Conservation (phyloP, 2,329 filamentous ascomycete genomes). For the Ascochyta viciae-villosae region DNA sequence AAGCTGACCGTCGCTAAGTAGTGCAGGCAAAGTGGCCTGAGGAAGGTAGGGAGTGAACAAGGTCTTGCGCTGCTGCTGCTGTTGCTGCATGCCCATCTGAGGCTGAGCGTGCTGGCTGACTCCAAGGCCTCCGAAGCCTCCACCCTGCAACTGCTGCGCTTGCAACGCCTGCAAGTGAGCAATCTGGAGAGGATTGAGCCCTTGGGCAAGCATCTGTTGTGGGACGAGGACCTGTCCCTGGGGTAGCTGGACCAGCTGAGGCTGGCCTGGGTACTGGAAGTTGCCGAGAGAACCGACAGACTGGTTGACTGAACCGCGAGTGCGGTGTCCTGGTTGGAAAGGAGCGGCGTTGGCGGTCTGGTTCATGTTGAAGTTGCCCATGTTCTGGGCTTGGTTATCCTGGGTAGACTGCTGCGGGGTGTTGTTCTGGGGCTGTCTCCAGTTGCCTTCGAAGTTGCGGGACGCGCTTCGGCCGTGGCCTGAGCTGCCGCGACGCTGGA, state of each 20-base stretch:
- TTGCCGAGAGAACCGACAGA: slow-evolving; percentile 83
- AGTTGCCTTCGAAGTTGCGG: slow-evolving; percentile 97
- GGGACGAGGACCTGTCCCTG: slow-evolving; percentile 84
- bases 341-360: slow-evolving; percentile 73
- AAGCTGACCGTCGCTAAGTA: slow-evolving; percentile 89
- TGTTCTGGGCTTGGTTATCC: slow-evolving; percentile 55
- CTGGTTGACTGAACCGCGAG: slow-evolving; percentile 81
- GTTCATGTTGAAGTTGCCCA: slow-evolving; percentile 72
- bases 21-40: slow-evolving; percentile 88
- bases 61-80: slow-evolving; percentile 97
- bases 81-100: slow-evolving; percentile 70
- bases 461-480: slow-evolving; percentile 84
- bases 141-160: slow-evolving; percentile 81
- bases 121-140: slow-evolving; percentile 69
- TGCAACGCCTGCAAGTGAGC: slow-evolving; percentile 92
- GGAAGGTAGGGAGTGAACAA: slow-evolving; percentile 97
- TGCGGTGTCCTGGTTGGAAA: slow-evolving; percentile 92
- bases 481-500: slow-evolving; percentile 76
- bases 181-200: slow-evolving; percentile 85
- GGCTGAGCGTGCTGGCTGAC: slow-evolving; percentile 76
- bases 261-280: slow-evolving; percentile 89
- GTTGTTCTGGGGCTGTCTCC: slow-evolving; percentile 78
- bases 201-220: slow-evolving; percentile 85
- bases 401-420: slow-evolving; percentile 59
- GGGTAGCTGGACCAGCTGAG: slow-evolving; percentile 84